Base-by-base conservation (phyloP, 2,329 filamentous ascomycete species). In the Penicillium janthinellum region DNA sequence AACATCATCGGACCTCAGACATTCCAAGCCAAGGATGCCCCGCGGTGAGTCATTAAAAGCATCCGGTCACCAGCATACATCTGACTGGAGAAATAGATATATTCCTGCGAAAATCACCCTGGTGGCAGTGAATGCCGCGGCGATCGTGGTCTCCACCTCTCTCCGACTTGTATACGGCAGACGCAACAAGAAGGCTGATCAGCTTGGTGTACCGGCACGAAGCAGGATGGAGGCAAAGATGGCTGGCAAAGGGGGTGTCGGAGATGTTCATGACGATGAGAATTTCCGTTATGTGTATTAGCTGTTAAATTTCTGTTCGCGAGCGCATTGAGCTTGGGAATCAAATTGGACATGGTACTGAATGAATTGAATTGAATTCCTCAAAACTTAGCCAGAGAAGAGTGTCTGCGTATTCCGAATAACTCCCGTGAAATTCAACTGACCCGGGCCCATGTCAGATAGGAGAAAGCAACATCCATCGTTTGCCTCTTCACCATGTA, bases 11-110 rank as follows among this genome's bases (percentile, higher is more conserved):
- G 70, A 0, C 69, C 79, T 10, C 78, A 80, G 61, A 80, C 78
- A 0, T 82, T 82, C 59, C 77, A 78, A 58, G 69, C 71, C 0
- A 71, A 72, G 15, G 73, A 81, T 62, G 78, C 79, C 3, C 79
- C 79, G 8, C 72, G 71, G 53, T 80, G 56, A 35, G 65, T 49
- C 17, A 35, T 11, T 10, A 1, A 22, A 7, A n/a, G 5, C 4
- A 11, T 15, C 12, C 17, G 5, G 5, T 5, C 14, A 22, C 6
- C 4, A 6, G 5, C 0, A 6, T 11, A 10, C 5, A 31, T 11
- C 54, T 62, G 55, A 63, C 35, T 44, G 1, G 4, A 71, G 22
- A 59, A n/a, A 60, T 10, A 70, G 65, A 0, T 71, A 71, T 22
- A 58, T 66, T 17, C 70, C 74, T 2, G 76, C 76, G 1, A 77